phyloP scores from a whole-genome alignment of 202 grass and related monocot species.

The Schoenoplectus triqueter region DNA sequence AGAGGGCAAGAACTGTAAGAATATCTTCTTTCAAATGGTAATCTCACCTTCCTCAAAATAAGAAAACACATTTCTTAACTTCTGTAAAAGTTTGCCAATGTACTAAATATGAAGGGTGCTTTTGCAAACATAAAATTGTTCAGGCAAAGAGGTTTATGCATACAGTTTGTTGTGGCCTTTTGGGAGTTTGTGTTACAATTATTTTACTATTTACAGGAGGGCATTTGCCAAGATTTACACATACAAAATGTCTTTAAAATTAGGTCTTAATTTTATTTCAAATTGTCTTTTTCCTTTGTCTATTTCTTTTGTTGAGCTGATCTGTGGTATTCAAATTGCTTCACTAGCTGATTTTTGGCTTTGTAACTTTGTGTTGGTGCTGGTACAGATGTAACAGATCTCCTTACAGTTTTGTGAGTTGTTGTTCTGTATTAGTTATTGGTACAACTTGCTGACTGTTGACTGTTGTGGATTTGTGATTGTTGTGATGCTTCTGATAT shows the following conservation, averaged over 20 bases:
- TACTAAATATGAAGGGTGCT: not conserved
- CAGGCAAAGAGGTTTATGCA: not conserved
- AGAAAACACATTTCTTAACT: not conserved
- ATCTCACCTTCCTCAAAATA: not conserved
- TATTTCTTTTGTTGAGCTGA: slow-evolving; percentile 44
- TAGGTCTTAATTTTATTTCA: slow-evolving; percentile 1
- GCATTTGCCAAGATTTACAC: not conserved
- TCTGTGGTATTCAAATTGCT: slow-evolving; percentile 60
- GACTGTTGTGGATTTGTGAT: too few species aligned
- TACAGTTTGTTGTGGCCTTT: not conserved
- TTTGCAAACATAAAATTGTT: slow-evolving; percentile 6
- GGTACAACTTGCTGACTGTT: too few species aligned
- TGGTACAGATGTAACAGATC: too few species aligned
- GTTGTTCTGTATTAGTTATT: too few species aligned
- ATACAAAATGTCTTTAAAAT: slow-evolving; percentile 1
- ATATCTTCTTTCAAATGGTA: not conserved
- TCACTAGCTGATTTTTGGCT: not conserved
- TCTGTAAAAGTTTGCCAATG: not conserved
- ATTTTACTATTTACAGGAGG: not conserved
- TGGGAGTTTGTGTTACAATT: not conserved
- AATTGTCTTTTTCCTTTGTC: not conserved
- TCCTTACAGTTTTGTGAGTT: too few species aligned
- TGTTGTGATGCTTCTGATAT: too few species aligned
- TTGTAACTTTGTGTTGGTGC: too few species aligned
- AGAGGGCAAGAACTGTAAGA: not conserved